These are phyloP conservation scores for Allomyces arbusculus DNA, from an alignment of 192 early-diverging fungal genomes.

Conservation along the genomic window DNA sequence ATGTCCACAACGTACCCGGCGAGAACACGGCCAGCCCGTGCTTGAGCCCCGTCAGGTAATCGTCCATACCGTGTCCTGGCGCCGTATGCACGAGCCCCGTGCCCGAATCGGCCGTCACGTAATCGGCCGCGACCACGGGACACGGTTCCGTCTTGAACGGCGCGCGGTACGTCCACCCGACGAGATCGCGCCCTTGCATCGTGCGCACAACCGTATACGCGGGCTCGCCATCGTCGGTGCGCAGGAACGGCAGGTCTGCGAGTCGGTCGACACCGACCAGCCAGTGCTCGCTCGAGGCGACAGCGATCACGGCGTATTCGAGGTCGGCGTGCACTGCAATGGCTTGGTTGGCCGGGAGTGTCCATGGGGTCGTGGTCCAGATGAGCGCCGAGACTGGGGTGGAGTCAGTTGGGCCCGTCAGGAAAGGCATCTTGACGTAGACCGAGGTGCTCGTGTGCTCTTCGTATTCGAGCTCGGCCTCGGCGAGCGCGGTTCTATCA, in stretches of 20 bases:
- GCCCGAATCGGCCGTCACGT: conserved; percentile 50
- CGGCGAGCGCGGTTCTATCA: conserved; percentile 46
- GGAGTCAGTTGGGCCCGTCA: not conserved
- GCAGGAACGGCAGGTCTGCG: too few relatives aligned
- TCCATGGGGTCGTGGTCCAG: conserved; percentile 74
- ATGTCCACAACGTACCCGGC: conserved; percentile 16
- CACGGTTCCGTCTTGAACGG: conserved; percentile 21
- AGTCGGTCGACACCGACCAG: not conserved
- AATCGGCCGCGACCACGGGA: conserved; percentile 36
- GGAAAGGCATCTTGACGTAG: conserved; percentile 43
- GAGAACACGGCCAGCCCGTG: conserved; percentile 37
- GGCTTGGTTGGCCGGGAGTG: conserved; percentile 52
- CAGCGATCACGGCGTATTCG: conserved; percentile 27
- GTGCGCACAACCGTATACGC: too few relatives aligned
- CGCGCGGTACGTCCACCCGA: conserved; percentile 33
- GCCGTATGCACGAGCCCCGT: conserved; percentile 68
- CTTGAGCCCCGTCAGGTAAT: conserved; percentile 41
- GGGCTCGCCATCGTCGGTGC: too few relatives aligned
- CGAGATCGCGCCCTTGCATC: conserved; percentile 20
- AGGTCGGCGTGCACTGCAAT: conserved; percentile 44
- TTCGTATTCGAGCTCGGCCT: conserved; percentile 62
- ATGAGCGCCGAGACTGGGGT: conserved; percentile 23
- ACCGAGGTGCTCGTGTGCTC: conserved; percentile 47
- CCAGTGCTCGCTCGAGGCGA: not conserved
- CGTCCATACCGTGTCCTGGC: conserved; percentile 65